phyloP scores from a whole-genome alignment of 495 filamentous ascomycete species.

The Aspergillus steynii region DNA sequence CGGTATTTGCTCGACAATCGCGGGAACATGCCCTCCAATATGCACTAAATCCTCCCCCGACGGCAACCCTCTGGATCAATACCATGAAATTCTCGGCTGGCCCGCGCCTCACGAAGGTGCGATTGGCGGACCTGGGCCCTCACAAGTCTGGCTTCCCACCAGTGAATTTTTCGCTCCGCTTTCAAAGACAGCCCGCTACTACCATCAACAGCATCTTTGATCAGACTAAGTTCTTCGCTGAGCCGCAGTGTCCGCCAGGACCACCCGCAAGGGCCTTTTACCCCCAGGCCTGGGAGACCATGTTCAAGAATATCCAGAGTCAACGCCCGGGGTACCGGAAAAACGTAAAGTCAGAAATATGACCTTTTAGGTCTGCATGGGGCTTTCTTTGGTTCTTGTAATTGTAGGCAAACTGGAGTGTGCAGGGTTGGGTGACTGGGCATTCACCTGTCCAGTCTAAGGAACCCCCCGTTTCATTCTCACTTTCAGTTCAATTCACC shows the following conservation, averaged over 20 bases:
- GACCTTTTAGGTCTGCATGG: not conserved
- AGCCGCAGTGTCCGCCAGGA: slow-evolving; percentile 34
- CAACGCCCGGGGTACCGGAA: slow-evolving; percentile 9
- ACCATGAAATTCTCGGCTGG: slow-evolving; percentile 64
- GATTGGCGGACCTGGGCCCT: slow-evolving; percentile 39
- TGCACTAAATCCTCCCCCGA: slow-evolving; percentile 58
- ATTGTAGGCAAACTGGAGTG: not conserved
- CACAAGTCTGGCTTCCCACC: slow-evolving; percentile 35
- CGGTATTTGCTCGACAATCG: slow-evolving; percentile 67
- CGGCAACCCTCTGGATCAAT: slow-evolving; percentile 64
- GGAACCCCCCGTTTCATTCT: not conserved
- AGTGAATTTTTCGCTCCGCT: slow-evolving; percentile 32
- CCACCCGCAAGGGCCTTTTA: slow-evolving; percentile 39
- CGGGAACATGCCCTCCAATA: slow-evolving; percentile 67
- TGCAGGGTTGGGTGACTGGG: not conserved
- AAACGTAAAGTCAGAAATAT: not conserved
- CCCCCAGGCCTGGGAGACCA: slow-evolving; percentile 43
- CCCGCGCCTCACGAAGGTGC: slow-evolving; percentile 39
- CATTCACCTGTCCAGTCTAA: slow-evolving; percentile 1
- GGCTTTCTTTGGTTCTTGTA: not conserved
- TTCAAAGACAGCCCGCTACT: slow-evolving; percentile 15
- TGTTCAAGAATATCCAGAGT: slow-evolving; percentile 39
- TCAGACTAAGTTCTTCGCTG: slow-evolving; percentile 32
- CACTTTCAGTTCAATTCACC: slow-evolving; percentile 7
- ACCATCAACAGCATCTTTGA: not conserved